These are phyloP conservation scores for Phalaenopsis aphrodite DNA, from an alignment of 106 monocot species.

Conservation along the genomic window DNA sequence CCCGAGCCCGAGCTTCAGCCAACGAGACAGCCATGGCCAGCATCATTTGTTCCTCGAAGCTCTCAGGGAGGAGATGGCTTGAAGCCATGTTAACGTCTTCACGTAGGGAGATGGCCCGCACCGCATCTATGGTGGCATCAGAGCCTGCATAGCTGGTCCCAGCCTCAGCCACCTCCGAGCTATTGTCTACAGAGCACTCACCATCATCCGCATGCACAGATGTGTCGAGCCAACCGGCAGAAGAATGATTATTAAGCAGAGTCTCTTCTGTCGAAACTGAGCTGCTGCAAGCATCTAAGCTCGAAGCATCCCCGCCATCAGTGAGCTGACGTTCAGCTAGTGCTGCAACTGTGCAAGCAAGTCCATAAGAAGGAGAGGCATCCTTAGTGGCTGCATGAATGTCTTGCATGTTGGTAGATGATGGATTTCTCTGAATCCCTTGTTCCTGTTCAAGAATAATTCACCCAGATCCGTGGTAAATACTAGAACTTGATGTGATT, in stretches of 20 bases:
- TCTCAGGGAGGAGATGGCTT: constrained; percentile 22
- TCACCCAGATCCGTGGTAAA: too few species aligned
- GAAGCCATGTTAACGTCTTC: constrained; percentile 13
- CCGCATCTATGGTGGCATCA: constrained; percentile 15
- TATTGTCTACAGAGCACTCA: constrained; percentile 6
- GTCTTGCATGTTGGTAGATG: constrained; percentile 9
- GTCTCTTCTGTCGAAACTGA: background rate
- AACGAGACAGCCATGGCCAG: constrained; percentile 44
- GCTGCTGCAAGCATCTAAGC: too few species aligned
- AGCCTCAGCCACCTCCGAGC: constrained; percentile 33
- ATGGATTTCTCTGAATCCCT: constrained; percentile 22
- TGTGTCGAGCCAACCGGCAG: background rate
- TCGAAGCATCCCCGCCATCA: too few species aligned
- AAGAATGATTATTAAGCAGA: background rate
- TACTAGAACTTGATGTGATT: too few species aligned
- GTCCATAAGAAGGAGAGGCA: constrained; percentile 22
- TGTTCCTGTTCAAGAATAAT: constrained; percentile 27
- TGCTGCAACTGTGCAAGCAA: constrained; percentile 50
- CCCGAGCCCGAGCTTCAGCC: constrained; percentile 36
- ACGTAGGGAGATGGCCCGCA: background rate
- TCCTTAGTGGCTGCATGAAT: constrained; percentile 5
- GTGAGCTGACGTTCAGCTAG: constrained; percentile 39
- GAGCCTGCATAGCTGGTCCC: constrained; percentile 39
- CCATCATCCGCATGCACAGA: background rate
- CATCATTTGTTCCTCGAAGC: constrained; percentile 69